Base-by-base conservation (phyloP, 2,329 filamentous ascomycete species). In the Biscogniauxia sp. region DNA sequence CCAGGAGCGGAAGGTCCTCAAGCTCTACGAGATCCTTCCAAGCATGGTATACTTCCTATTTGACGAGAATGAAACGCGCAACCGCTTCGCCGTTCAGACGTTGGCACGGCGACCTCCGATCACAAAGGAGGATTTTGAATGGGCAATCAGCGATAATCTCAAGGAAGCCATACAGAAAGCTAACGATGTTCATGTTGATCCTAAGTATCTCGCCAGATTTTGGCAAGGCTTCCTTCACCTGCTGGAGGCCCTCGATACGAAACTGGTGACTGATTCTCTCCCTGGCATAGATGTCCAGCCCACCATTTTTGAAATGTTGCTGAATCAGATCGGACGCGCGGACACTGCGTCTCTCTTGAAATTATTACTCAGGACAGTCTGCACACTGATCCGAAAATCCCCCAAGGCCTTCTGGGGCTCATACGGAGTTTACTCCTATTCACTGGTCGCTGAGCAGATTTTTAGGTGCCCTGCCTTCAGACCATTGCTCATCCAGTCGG, bases 1-100 rank as follows among this genome's bases (percentile, higher is more conserved):
- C 1, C 91, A 94, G 74, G 86, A 86, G 15, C 93, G 89, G 70
- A 92, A 86, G 68, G 86, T 87, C n/a, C 80, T 97, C 19, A 92
- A 90, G 70, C 82, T 97, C 25, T 85, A 88, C 25, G 92, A 83
- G 60, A 78, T 86, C 59, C 83, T 96, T 2, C 93, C 94, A 1
- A 91, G 92, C 13, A 92, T 95, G 81, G 90, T 90, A 2, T 86
- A 84, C 20, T 97, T 97, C 68, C 81, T 97, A 1, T 97, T 97
- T 70, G 88, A 91, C 66, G 79, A 85, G 28, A 87, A 94, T 64
- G 76, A 80, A 23, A 78, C 79, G 54, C 85, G 90, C 55, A 82
- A 81, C 49, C 77, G 80, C 51, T 96, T 93, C 83, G 92, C 91
- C 1, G 78, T 82, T 41, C 79, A 82, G 55, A 86, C 87, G 5